Evolutionary conservation across 345 rosid species (phyloP).

Genomic region (Dovyalis caffra): DNA sequence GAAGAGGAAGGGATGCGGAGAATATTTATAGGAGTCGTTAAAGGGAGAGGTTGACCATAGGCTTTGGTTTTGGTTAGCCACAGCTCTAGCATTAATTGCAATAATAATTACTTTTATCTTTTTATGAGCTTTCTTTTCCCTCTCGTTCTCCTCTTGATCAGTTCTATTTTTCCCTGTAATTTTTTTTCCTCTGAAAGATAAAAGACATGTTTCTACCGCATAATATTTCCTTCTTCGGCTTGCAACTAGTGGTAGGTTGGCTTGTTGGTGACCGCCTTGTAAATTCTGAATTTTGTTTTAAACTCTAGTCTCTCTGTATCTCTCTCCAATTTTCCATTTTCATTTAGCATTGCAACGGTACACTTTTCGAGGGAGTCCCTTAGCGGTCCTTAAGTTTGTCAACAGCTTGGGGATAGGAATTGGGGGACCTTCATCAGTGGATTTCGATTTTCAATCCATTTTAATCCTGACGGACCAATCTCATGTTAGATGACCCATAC

Average conservation of each 20-base stretch:
- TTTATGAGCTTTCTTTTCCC: neutral
- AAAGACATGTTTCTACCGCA: conserved; percentile 16
- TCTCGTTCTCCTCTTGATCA: neutral
- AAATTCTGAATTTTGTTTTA: neutral
- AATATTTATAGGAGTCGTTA: conserved; percentile 36
- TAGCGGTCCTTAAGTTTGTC: neutral
- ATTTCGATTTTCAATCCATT: neutral
- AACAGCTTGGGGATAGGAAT: conserved; percentile 9
- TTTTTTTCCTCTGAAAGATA: neutral
- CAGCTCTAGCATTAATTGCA: conserved; percentile 43
- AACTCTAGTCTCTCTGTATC: neutral
- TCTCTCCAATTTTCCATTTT: neutral
- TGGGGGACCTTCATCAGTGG: neutral
- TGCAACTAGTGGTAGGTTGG: conserved; percentile 27
- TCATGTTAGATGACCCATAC: conserved; percentile 37
- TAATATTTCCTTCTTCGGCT: neutral
- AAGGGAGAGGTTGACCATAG: conserved; percentile 23
- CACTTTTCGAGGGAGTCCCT: neutral
- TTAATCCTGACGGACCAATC: conserved; percentile 12
- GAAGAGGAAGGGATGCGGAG: conserved; percentile 21
- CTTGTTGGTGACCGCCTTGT: conserved; percentile 44
- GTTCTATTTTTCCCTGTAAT: neutral
- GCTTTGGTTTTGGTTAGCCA: conserved; percentile 33
- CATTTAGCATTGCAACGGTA: neutral
- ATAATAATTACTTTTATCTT: neutral